Conservation (phyloP, 345 rosid species). For the Citrus sp. region DNA sequence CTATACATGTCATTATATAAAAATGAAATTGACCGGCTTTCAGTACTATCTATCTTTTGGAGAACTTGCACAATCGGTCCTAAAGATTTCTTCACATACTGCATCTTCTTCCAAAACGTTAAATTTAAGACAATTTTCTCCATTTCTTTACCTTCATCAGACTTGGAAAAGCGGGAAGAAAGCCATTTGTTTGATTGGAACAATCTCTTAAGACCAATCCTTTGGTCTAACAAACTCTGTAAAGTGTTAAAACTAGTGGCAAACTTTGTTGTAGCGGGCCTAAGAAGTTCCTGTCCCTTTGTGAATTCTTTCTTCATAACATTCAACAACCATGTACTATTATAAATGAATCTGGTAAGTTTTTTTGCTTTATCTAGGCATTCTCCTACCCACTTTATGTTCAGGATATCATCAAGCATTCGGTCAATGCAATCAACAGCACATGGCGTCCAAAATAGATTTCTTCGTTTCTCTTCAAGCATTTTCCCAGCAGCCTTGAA, state of each 20-base stretch:
- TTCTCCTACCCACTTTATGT: conserved; percentile 56
- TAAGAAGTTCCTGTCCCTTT: conserved; percentile 65
- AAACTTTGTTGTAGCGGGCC: conserved; percentile 42
- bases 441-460: conserved; percentile 80
- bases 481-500: conserved; percentile 69
- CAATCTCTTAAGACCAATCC: conserved; percentile 57
- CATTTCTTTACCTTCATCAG: conserved; percentile 63
- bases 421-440: conserved; percentile 58
- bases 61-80: conserved; percentile 66
- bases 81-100: conserved; percentile 54
- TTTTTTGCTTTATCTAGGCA: conserved; percentile 58
- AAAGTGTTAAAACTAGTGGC: conserved; percentile 54
- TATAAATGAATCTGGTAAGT: conserved; percentile 65
- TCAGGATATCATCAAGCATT: conserved; percentile 65
- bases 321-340: conserved; percentile 49
- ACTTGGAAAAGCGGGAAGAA: conserved; percentile 46
- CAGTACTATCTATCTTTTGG: conserved; percentile 41
- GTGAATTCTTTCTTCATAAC: conserved; percentile 68
- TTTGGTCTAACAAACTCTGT: conserved; percentile 55
- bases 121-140: conserved; percentile 50
- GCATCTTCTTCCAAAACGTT: conserved; percentile 73
- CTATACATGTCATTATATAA: conserved; percentile 56
- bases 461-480: conserved; percentile 73
- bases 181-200: conserved; percentile 70
- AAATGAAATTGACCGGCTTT: conserved; percentile 46